Evolutionary conservation across 225 moss, liverwort and hornwort species (phyloP).

Genomic region (Rhytidiadelphus loreus): DNA sequence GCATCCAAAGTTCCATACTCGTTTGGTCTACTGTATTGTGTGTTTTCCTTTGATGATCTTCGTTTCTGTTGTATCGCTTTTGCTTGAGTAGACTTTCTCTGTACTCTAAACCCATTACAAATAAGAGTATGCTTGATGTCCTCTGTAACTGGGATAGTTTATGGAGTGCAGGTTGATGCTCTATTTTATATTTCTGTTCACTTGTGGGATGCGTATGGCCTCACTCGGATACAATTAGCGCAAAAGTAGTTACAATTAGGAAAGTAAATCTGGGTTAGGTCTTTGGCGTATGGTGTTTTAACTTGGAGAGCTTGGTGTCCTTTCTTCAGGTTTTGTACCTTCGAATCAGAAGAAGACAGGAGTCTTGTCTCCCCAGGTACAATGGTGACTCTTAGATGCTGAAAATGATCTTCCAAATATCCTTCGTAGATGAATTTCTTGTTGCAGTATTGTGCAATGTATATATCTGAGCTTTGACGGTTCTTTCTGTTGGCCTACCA

Average conservation of each 20-base stretch:
- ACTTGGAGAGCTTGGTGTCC: background rate
- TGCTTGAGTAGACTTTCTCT: background rate
- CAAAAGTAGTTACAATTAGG: background rate
- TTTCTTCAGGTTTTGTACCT: slow-evolving; percentile 28
- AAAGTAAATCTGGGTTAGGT: background rate
- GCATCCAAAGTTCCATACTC: background rate
- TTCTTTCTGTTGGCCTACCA: slow-evolving; percentile 18
- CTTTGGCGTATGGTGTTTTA: background rate
- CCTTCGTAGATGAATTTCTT: background rate
- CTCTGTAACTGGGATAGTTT: background rate
- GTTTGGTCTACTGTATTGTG: background rate
- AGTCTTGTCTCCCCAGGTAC: slow-evolving; percentile 25
- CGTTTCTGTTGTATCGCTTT: background rate
- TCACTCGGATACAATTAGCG: background rate
- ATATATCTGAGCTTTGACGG: background rate
- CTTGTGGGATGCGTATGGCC: background rate
- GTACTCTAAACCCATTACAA: background rate
- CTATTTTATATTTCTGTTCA: background rate
- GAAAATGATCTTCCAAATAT: background rate
- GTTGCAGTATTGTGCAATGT: background rate
- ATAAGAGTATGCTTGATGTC: background rate
- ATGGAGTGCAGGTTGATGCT: background rate
- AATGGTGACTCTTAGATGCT: background rate
- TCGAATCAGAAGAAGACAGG: slow-evolving; percentile 10
- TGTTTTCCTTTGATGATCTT: background rate